Evolutionary conservation across 106 monocot genomes (phyloP), one percentile per base, ranked within the genome.

Genomic region (Dendrobium nobile): DNA sequence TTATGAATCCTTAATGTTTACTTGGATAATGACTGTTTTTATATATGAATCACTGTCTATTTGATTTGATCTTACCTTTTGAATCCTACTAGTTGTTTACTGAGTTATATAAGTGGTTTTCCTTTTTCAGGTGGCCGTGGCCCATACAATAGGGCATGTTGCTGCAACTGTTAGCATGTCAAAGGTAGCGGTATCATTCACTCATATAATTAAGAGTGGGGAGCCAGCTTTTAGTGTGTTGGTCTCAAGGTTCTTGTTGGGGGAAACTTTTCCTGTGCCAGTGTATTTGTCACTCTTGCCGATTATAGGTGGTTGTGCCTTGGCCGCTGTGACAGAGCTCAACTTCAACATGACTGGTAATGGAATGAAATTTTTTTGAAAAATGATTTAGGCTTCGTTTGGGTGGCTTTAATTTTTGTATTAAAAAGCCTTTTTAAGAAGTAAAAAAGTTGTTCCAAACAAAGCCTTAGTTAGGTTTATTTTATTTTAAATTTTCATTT

Each of bases 281-380:
- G 91, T 92, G 7, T 92, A 92, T 77, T 75, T 92, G 5, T 92
- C 91, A 0, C 72, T 95, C 41, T 8, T 91, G 26, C 95, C 95
- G 13, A 95, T 95, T 82, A 95, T 95, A 41, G 96, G 96, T 0
- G 96, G 96, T 45, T 96, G 96, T 70, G 87, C 90, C 20, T 82
- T 96, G 16, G 90, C 96, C 1, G 96, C 96, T 0, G 80, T 90
- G 9, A 96, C 96, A 8, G 96, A 96, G 83, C 90, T 96, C 81
- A 94, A 96, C 67, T 96, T 96, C 74, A 96, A 96, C 87, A 96
- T 96, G 93, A 92, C 47, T 54, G 96, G 96, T 96, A 75, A 45
- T 45, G 45, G 45, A 45, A 45, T 45, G 45, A 45, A 45, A 45
- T 45, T 45, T 45, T 45, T 45, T 45, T 0, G 9, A 45, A 45